These are phyloP conservation scores for Linderina pennispora DNA, from an alignment of 192 early-diverging fungal species.

Conservation along the genomic window DNA sequence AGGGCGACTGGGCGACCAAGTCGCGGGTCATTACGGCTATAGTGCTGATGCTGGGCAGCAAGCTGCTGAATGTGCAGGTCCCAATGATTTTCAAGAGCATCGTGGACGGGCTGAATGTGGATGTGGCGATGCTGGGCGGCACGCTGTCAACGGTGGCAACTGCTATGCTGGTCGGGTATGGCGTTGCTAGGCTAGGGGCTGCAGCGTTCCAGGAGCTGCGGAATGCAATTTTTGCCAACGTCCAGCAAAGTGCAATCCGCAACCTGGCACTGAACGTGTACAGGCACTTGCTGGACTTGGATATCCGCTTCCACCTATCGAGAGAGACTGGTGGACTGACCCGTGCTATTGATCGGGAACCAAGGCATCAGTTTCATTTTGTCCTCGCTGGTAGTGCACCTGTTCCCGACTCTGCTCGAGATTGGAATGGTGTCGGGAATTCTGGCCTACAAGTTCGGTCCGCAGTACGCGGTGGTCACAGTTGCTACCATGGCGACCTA, in stretches of 20 bases:
- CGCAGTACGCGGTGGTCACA: constrained; percentile 52
- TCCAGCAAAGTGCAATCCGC: constrained; percentile 92
- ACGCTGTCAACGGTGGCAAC: constrained; percentile 75
- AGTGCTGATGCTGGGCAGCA: constrained; percentile 73
- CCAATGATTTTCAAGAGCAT: constrained; percentile 93
- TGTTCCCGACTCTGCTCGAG: constrained; percentile 91
- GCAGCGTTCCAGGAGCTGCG: constrained; percentile 81
- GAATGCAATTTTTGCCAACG: constrained; percentile 89
- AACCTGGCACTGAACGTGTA: constrained; percentile 83
- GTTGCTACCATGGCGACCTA: constrained; percentile 70
- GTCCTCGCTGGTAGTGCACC: constrained; percentile 90
- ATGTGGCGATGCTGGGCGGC: constrained; percentile 50
- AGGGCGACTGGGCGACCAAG: constrained; percentile 76
- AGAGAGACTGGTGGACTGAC: constrained; percentile 96
- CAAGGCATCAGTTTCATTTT: constrained; percentile 97
- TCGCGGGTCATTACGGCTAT: constrained; percentile 82
- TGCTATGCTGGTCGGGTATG: constrained; percentile 94
- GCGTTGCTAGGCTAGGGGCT: constrained; percentile 80
- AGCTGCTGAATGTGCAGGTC: constrained; percentile 87
- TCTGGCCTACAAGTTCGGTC: constrained; percentile 62
- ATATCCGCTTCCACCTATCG: constrained; percentile 86
- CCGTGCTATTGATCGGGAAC: constrained; percentile 89
- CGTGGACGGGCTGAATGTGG: constrained; percentile 78
- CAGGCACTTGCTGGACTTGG: constrained; percentile 80
- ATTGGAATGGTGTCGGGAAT: constrained; percentile 93